phyloP scores from a whole-genome alignment of 1,139 yeast species.

The Hemisphaericaspora subhashii region DNA sequence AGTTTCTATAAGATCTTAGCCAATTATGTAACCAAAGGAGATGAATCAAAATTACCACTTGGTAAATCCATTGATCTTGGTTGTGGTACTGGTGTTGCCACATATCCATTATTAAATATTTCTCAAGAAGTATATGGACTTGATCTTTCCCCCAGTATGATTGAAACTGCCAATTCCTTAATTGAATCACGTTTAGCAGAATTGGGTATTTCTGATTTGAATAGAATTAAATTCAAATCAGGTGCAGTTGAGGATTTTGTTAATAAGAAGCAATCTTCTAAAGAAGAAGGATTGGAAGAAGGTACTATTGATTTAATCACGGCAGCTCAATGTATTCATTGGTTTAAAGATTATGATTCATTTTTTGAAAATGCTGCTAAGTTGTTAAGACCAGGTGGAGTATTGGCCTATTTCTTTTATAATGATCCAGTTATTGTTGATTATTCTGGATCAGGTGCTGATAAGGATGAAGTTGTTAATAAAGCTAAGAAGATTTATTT shows the following conservation, averaged over 20 bases:
- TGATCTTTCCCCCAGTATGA: conserved; percentile 37
- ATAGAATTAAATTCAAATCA: conserved; percentile 30
- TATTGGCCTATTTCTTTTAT: conserved; percentile 46
- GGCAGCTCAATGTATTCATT: conserved; percentile 49
- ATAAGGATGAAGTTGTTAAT: conserved; percentile 17
- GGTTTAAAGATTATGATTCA: conserved; percentile 39
- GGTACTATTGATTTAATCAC: conserved; percentile 37
- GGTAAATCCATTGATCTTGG: conserved; percentile 35
- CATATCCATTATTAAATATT: conserved; percentile 36
- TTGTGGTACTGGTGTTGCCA: conserved; percentile 44
- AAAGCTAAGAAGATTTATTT: conserved; percentile 28
- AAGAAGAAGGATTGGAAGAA: conserved; percentile 17
- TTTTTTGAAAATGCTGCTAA: conserved; percentile 31
- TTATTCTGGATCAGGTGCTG: conserved; percentile 21
- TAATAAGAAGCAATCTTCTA: conserved; percentile 9
- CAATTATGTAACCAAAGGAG: conserved; percentile 23
- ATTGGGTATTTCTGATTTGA: conserved; percentile 23
- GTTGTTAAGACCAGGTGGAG: conserved; percentile 37
- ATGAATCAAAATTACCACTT: conserved; percentile 18
- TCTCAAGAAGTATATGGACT: conserved; percentile 33
- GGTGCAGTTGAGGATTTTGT: conserved; percentile 40
- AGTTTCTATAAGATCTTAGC: conserved; percentile 48
- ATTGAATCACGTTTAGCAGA: conserved; percentile 17
- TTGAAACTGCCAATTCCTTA: conserved; percentile 33
- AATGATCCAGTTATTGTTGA: conserved; percentile 40